Percentiles rank a stretch among this genome's conserved stretches.
Evolutionary conservation across 2,329 filamentous ascomycete species (phyloP).

Genomic region (Cercospora sesami): DNA sequence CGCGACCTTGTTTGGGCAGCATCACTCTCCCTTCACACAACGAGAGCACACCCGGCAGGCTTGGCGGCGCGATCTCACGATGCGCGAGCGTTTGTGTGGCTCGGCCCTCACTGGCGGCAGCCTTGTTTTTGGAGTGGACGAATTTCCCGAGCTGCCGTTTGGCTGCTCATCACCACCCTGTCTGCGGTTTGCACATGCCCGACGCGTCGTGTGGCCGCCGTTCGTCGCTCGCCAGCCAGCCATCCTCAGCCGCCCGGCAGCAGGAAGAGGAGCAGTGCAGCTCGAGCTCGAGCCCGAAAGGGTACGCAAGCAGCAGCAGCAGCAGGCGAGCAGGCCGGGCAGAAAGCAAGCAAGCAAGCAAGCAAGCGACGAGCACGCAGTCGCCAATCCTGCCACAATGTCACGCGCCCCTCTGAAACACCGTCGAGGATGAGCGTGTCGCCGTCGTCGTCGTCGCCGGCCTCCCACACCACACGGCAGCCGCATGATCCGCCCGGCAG

Average conservation of each 20-base stretch:
- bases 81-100: constrained; percentile 2
- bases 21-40: not conserved
- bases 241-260: not conserved
- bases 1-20: not conserved
- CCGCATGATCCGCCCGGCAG: not conserved
- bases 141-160: constrained; percentile 1
- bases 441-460: not conserved
- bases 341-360: not conserved
- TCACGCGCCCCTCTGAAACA: constrained; percentile 6
- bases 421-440: not conserved
- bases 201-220: not conserved
- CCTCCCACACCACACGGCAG: not conserved
- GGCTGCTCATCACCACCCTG: not conserved
- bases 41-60: not conserved
- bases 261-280: not conserved
- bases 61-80: constrained; percentile 6
- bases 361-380: not conserved
- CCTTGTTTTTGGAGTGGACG: not conserved
- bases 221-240: not conserved
- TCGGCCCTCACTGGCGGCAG: constrained; percentile 1
- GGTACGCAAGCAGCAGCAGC: not conserved
- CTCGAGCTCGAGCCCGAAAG: not conserved
- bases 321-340: not conserved
- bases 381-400: not conserved
- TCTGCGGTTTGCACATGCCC: not conserved